Evolutionary conservation across 441 rosid species (phyloP).

Genomic region (Bruguiera hainesii): DNA sequence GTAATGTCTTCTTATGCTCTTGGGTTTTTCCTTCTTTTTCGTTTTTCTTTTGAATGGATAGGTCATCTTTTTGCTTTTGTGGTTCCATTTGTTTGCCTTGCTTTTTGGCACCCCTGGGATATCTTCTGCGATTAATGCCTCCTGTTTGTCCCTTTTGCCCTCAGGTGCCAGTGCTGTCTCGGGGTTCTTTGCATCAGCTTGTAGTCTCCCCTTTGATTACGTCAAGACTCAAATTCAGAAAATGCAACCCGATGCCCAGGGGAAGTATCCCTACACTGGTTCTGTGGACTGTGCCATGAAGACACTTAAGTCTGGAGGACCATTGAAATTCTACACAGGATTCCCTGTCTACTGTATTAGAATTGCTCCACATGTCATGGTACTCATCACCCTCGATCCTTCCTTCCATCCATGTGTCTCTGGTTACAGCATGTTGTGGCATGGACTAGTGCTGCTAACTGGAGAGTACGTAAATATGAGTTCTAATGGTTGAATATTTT

Average conservation of each 20-base stretch:
- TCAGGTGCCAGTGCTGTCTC: conserved; percentile 91
- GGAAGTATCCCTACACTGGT: conserved; percentile 90
- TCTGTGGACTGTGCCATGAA: conserved; percentile 79
- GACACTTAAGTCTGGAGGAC: conserved; percentile 84
- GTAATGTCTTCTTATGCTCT: too few relatives aligned
- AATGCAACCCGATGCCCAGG: conserved; percentile 96
- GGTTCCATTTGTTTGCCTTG: neutral
- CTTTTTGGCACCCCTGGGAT: neutral
- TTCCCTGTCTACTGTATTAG: conserved; percentile 94
- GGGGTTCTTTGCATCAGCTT: conserved; percentile 88
- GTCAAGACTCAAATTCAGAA: conserved; percentile 99
- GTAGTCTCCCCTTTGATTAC: conserved; percentile 95
- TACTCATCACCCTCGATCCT: conserved; percentile 21
- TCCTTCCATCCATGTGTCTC: neutral
- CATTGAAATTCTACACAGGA: conserved; percentile 86
- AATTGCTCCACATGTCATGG: conserved; percentile 99
- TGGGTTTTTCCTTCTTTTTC: too few relatives aligned
- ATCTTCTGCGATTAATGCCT: neutral
- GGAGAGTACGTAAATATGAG: neutral
- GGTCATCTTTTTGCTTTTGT: neutral
- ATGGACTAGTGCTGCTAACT: neutral
- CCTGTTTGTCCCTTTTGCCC: neutral
- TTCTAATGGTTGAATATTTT: conserved; percentile 22
- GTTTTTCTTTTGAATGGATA: too few relatives aligned
- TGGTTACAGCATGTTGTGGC: neutral